Percentiles rank a stretch among this genome's conserved stretches.
These are phyloP conservation scores for Arabis alpina DNA, from an alignment of 345 rosid species.

Conservation along the genomic window DNA sequence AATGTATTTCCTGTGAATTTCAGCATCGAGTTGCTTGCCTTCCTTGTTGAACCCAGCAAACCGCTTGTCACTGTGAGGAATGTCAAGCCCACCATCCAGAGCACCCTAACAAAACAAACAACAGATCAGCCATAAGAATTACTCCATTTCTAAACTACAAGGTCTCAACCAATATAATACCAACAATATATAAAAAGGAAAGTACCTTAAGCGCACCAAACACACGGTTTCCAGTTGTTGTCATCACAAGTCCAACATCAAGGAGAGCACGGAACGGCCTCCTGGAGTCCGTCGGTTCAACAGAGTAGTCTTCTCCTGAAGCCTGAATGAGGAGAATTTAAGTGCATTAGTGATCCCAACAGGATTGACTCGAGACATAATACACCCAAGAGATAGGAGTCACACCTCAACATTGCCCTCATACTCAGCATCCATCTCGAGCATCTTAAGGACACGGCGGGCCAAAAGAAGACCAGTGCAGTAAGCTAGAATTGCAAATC, in stretches of 20 bases:
- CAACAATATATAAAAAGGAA: background rate
- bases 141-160: too few relatives aligned
- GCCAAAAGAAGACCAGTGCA: slow-evolving; percentile 24
- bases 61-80: slow-evolving; percentile 87
- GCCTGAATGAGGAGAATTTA: background rate
- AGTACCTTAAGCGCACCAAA: slow-evolving; percentile 35
- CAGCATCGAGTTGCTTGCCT: slow-evolving; percentile 59
- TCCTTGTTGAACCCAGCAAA: slow-evolving; percentile 47
- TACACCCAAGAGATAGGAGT: background rate
- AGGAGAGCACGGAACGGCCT: slow-evolving; percentile 34
- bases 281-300: slow-evolving; percentile 22
- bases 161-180: too few relatives aligned
- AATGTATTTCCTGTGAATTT: slow-evolving; percentile 74
- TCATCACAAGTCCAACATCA: slow-evolving; percentile 27
- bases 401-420: slow-evolving; percentile 27
- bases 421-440: slow-evolving; percentile 30
- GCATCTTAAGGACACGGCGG: slow-evolving; percentile 26
- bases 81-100: slow-evolving; percentile 84
- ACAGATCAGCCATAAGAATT: background rate
- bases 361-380: background rate
- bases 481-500: background rate
- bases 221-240: slow-evolving; percentile 30
- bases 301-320: slow-evolving; percentile 26
- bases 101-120: slow-evolving; percentile 57
- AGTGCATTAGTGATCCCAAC: background rate